These are phyloP conservation scores for Suillus alpinus DNA, from an alignment of 768 basidiomycete genomes.

Conservation along the genomic window DNA sequence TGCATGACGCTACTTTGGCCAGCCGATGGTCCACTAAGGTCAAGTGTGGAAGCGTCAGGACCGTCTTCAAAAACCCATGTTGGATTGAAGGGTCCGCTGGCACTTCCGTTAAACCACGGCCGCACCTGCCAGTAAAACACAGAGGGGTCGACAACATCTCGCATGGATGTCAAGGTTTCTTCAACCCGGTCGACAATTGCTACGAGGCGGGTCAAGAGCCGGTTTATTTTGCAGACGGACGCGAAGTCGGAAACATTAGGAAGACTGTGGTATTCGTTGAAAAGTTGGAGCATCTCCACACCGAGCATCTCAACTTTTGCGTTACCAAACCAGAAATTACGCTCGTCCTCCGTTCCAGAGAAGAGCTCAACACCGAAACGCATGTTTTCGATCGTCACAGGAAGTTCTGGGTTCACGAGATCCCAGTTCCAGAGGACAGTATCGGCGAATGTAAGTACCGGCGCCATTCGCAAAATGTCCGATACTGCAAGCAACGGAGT, in stretches of 20 bases:
- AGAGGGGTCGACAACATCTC: conserved; percentile 74
- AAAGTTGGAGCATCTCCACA: conserved; percentile 79
- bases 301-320: conserved; percentile 85
- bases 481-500: conserved; percentile 79
- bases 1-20: conserved; percentile 94
- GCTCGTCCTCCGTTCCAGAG: conserved; percentile 83
- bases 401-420: conserved; percentile 50
- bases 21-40: conserved; percentile 85
- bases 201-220: conserved; percentile 68
- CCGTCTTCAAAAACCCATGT: conserved; percentile 83
- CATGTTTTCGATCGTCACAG: conserved; percentile 72
- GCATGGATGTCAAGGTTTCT: conserved; percentile 65
- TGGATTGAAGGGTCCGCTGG: conserved; percentile 46
- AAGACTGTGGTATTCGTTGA: conserved; percentile 82
- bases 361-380: conserved; percentile 64
- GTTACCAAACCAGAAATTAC: conserved; percentile 82
- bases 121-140: conserved; percentile 88
- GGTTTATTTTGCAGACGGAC: conserved; percentile 63
- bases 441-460: conserved; percentile 93
- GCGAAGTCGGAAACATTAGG: conserved; percentile 63
- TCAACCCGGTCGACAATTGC: conserved; percentile 72
- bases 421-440: conserved; percentile 94
- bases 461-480: conserved; percentile 76
- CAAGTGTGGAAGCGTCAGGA: conserved; percentile 51
- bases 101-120: conserved; percentile 90